A percentile compares a stretch with the other conserved stretches of the same genome.
Conservation (phyloP, 208 protist species). For the Acanthamoeba quina region DNA sequence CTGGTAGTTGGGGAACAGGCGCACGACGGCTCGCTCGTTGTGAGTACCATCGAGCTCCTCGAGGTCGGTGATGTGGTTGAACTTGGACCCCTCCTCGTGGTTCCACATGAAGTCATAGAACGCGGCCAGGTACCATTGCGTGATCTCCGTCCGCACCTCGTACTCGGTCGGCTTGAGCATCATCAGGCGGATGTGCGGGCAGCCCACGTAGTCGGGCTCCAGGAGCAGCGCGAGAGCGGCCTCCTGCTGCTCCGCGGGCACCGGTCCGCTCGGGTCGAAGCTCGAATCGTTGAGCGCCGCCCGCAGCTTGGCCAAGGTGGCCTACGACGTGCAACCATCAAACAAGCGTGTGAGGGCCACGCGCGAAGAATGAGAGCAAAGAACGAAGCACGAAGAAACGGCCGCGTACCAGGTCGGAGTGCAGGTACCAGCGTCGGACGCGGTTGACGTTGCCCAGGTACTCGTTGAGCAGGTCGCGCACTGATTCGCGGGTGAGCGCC, state of each 20-base stretch:
- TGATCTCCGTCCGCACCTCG: slow-evolving; percentile 2
- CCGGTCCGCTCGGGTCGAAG: slow-evolving; percentile 9
- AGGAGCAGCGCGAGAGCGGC: not conserved
- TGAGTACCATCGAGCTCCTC: not conserved
- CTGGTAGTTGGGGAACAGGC: not conserved
- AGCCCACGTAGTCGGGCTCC: slow-evolving; percentile 30
- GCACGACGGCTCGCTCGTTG: not conserved
- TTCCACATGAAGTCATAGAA: slow-evolving; percentile 52
- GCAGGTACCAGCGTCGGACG: slow-evolving; percentile 4
- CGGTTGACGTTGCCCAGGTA: slow-evolving; percentile 34
- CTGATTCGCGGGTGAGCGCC: not conserved
- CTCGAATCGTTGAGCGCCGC: not conserved
- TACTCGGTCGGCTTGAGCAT: not conserved
- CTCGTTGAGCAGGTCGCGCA: not conserved
- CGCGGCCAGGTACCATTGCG: not conserved
- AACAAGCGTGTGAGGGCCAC: too few species aligned
- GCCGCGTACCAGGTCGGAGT: not conserved
- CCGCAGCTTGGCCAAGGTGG: not conserved
- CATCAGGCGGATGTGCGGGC: slow-evolving; percentile 7
- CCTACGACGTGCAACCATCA: not conserved
- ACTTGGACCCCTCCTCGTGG: slow-evolving; percentile 20
- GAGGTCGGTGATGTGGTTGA: slow-evolving; percentile 25
- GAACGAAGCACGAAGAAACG: not conserved
- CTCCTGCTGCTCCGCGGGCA: slow-evolving; percentile 9
- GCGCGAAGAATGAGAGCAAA: not conserved